Percentiles rank a stretch among this genome's conserved stretches.
phyloP scores from a whole-genome alignment of 441 rosid genomes.

The Populus hybrid region DNA sequence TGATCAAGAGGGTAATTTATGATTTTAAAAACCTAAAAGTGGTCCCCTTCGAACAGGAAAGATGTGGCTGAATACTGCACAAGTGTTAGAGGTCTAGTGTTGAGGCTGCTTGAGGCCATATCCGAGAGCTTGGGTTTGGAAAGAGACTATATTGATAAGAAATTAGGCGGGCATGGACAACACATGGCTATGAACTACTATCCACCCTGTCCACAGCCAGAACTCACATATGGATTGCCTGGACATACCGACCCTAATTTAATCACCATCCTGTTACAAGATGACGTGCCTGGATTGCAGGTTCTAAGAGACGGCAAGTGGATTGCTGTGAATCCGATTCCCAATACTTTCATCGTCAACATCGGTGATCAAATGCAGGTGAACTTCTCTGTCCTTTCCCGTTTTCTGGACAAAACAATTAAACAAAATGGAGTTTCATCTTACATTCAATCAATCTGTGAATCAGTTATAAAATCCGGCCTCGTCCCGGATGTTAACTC shows the following conservation, averaged over 20 bases:
- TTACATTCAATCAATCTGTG: background rate
- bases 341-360: conserved; percentile 44
- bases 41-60: conserved; percentile 18
- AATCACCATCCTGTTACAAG: conserved; percentile 52
- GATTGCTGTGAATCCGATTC: conserved; percentile 43
- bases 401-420: background rate
- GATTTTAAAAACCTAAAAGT: background rate
- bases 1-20: background rate
- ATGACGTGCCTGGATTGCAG: conserved; percentile 43
- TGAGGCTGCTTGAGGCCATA: conserved; percentile 42
- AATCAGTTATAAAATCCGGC: too few species aligned
- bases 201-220: conserved; percentile 55
- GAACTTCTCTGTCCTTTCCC: background rate
- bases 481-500: too few species aligned
- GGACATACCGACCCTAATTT: conserved; percentile 44
- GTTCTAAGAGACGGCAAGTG: conserved; percentile 42
- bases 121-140: conserved; percentile 50
- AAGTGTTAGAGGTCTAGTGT: conserved; percentile 29
- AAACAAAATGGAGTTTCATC: background rate
- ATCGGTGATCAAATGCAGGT: conserved; percentile 43
- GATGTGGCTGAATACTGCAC: conserved; percentile 39
- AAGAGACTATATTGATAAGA: conserved; percentile 25
- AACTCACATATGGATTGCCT: conserved; percentile 48
- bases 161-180: conserved; percentile 44
- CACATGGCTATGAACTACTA: conserved; percentile 58